phyloP scores from a whole-genome alignment of 371 early-diverging fungal genomes.

The Mucor piriformis region DNA sequence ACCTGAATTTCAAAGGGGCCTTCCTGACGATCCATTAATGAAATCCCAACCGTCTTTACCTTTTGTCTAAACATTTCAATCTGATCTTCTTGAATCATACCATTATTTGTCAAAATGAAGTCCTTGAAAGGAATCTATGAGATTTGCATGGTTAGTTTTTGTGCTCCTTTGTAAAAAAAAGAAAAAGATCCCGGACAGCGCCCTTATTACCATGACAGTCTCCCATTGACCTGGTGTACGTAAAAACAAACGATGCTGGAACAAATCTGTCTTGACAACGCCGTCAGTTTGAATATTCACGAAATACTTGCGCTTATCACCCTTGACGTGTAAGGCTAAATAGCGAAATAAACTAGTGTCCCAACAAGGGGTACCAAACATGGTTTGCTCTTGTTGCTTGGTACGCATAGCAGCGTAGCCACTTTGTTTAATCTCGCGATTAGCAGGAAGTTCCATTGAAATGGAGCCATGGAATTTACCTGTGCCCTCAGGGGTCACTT shows the following conservation, averaged over 20 bases:
- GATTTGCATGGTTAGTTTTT: no score
- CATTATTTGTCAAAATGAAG: slow-evolving; percentile 89
- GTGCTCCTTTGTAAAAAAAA: no score
- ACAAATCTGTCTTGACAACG: slow-evolving; percentile 80
- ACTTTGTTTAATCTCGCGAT: slow-evolving; percentile 73
- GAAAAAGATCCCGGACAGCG: no score
- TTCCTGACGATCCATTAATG: slow-evolving; percentile 77
- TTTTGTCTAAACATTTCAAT: slow-evolving; percentile 81
- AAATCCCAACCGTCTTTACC: slow-evolving; percentile 89
- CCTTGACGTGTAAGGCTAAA: slow-evolving; percentile 78
- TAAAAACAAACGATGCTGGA: slow-evolving; percentile 89
- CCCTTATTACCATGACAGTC: slow-evolving; percentile 82
- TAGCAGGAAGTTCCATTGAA: slow-evolving; percentile 76
- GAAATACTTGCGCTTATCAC: slow-evolving; percentile 82
- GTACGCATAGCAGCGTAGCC: slow-evolving; percentile 92
- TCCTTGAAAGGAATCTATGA: slow-evolving; percentile 86
- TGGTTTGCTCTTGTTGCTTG: slow-evolving; percentile 35
- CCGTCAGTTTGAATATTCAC: slow-evolving; percentile 90
- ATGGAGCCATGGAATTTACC: slow-evolving; percentile 82
- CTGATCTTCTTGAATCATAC: slow-evolving; percentile 84
- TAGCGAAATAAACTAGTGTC: slow-evolving; percentile 88
- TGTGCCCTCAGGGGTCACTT: slow-evolving; percentile 56
- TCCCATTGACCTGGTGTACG: slow-evolving; percentile 91
- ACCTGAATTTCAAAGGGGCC: slow-evolving; percentile 90
- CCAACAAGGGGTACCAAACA: slow-evolving; percentile 83